A percentile compares a stretch with the other conserved stretches of the same genome.
Conservation (phyloP, 768 basidiomycete genomes). For the Galerina sulciceps region DNA sequence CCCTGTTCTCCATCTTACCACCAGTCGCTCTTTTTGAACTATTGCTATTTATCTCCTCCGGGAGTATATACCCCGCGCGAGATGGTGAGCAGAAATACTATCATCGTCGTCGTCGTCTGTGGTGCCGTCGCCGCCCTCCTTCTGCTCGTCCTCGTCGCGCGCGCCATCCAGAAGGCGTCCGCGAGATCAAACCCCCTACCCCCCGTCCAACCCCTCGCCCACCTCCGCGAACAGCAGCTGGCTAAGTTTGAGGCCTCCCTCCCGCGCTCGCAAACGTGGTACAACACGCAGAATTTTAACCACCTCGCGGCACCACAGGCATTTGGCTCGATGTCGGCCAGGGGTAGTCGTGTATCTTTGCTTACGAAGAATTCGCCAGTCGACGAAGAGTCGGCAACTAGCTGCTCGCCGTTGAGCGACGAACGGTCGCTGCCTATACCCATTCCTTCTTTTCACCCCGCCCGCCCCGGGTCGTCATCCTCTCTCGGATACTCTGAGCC, state of each 20-base stretch:
- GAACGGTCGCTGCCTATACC: slow-evolving; percentile 25
- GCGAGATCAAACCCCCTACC: slow-evolving; percentile 53
- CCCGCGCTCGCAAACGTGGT: slow-evolving; percentile 21
- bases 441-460: slow-evolving; percentile 25
- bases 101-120: slow-evolving; percentile 55
- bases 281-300: slow-evolving; percentile 18
- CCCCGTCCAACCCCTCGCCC: slow-evolving; percentile 67
- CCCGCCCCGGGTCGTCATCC: slow-evolving; percentile 33
- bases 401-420: slow-evolving; percentile 13
- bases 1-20: slow-evolving; percentile 4
- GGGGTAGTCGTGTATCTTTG: slow-evolving; percentile 38
- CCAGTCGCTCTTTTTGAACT: slow-evolving; percentile 8
- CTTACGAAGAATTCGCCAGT: slow-evolving; percentile 23
- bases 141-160: slow-evolving; percentile 39
- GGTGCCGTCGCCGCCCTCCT: slow-evolving; percentile 44
- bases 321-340: slow-evolving; percentile 19
- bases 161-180: slow-evolving; percentile 37
- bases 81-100: slow-evolving; percentile 38
- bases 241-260: slow-evolving; percentile 37
- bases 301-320: slow-evolving; percentile 26
- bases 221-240: slow-evolving; percentile 57
- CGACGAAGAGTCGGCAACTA: slow-evolving; percentile 8
- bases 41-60: slow-evolving; percentile 14
- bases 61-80: slow-evolving; percentile 3
- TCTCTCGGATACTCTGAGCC: slow-evolving; percentile 25